Percentiles rank a stretch among this genome's conserved stretches.
Evolutionary conservation across 371 early-diverging fungal species (phyloP).

Genomic region (Saksenaea vasiformis): DNA sequence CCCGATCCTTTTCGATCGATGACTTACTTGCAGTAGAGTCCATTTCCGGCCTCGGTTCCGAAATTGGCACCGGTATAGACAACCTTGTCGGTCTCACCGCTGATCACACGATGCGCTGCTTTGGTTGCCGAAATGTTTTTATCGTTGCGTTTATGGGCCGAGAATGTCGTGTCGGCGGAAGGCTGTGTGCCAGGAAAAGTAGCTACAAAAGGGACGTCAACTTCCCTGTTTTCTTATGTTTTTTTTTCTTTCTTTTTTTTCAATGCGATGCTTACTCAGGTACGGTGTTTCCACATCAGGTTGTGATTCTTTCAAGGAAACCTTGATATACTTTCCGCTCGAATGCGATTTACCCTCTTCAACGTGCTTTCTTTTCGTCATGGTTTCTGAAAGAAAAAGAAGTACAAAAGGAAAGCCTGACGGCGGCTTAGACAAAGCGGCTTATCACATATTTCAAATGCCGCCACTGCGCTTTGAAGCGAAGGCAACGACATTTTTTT

Average conservation of each 20-base stretch:
- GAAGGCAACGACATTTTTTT: too few species aligned
- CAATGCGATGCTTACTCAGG: constrained; percentile 28
- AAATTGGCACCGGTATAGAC: constrained; percentile 71
- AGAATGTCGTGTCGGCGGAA: constrained; percentile 29
- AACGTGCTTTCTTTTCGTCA: constrained; percentile 22
- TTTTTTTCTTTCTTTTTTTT: too few species aligned
- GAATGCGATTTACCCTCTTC: constrained; percentile 4
- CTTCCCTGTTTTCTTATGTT: too few species aligned
- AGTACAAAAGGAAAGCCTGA: background rate
- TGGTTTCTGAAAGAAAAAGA: constrained; percentile 5
- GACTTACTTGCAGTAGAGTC: constrained; percentile 55
- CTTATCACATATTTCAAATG: too few species aligned
- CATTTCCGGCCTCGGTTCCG: constrained; percentile 54
- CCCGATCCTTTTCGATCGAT: too few species aligned
- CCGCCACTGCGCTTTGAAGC: too few species aligned
- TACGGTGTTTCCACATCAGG: constrained; percentile 29
- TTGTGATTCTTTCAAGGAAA: constrained; percentile 8
- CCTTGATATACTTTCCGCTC: constrained; percentile 14
- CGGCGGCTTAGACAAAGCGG: background rate
- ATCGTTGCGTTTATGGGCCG: constrained; percentile 26
- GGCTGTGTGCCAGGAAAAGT: constrained; percentile 50
- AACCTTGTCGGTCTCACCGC: constrained; percentile 74
- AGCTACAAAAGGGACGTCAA: constrained; percentile 19
- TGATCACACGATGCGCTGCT: constrained; percentile 45
- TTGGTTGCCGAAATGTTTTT: constrained; percentile 13